Evolutionary conservation across 2,329 filamentous ascomycete genomes (phyloP), one percentile per base, ranked within the genome.

Genomic region (Lecanicillium sp.): DNA sequence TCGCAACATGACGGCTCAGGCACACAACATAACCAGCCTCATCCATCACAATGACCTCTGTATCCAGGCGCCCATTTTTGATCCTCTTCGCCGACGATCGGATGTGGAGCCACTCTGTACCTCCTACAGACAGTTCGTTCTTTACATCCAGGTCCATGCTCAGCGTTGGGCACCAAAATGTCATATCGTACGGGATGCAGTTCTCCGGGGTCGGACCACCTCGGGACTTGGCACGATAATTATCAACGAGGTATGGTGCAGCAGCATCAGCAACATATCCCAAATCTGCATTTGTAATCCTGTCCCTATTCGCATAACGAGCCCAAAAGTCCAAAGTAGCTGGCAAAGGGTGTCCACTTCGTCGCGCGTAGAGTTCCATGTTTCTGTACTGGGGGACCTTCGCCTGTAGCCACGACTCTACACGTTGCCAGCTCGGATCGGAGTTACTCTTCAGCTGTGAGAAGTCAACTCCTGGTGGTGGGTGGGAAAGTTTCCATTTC

Each of bases 111-210:
- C 83, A 92, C 54, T 85, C 78, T 2, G 77, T 75, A 0, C 85
- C 85, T 30, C 75, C 73, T 4, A 63, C 60, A 0, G 84, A 83
- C 32, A 94, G 55, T 6, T 69, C 57, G 54, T 82, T 85, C 65
- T 90, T 92, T 29, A 88, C 65, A 45, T 94, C 85, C 16, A 94
- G 51, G 54, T 85, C 87, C 53, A 92, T 60, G 14, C 80, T 63
- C 2, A 94, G 58, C 0, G 85, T 94, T 0, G 84, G 84, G 54
- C 85, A 87, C 85, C 83, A 88, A 48, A 76, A 78, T 5, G 56
- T 48, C 8, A 56, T 53, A 33, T 58, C 48, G 25, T 44, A 38
- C 1, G 48, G 41, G 25, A 56, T 53, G 4, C 43, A 37, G 3
- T 45, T 52, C 19, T 43, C 19, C 2, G 46, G 40, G 9, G 42